Evolutionary conservation across 208 protist species (phyloP), one percentile per base, ranked within the genome.

Genomic region (Crithidia brevicula): DNA sequence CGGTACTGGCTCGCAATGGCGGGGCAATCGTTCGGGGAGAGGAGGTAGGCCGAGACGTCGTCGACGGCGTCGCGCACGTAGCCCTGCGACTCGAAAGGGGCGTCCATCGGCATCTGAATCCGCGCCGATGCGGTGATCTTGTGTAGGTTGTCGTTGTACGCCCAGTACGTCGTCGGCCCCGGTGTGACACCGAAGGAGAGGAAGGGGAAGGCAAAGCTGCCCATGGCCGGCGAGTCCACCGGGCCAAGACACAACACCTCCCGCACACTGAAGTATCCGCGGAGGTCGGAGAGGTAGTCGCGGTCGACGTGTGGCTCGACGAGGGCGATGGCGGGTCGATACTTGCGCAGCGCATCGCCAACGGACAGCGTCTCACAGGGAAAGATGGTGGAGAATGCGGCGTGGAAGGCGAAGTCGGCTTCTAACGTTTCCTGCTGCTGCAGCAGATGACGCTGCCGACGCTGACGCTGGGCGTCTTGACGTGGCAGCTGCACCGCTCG

Each of bases 251-350:
- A 56, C 30, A 92, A 31, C 52, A 94, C 86, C 72, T 92, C 85
- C 28, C 89, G 74, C 40, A 92, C 80, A n/a, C 71, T 83, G 65
- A 76, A 77, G 58, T 74, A 94, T 45, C 89, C 89, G 18, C 89
- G 83, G 2, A 94, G 20, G 45, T 92, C 86, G 20, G 72, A 75
- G 13, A 92, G 30, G 67, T 72, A 94, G 63, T 94, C 89, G 22
- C 82, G 56, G 53, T 84, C 84, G n/a, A 82, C 69, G 65, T 94
- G 89, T 30, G 89, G 89, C 66, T 92, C 85, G 13, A 92, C 86
- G 15, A 94, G 18, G 1, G 78, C 79, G 23, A 94, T 69, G 18
- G 75, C 79, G 0, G 89, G 89, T 20, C 57, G 20, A 74, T 88
- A 91, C 61, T 79, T 78, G 23, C 67, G 74, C 67, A 94, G 64